These are phyloP conservation scores for Salix caprea DNA, from an alignment of 345 rosid genomes.

Conservation along the genomic window DNA sequence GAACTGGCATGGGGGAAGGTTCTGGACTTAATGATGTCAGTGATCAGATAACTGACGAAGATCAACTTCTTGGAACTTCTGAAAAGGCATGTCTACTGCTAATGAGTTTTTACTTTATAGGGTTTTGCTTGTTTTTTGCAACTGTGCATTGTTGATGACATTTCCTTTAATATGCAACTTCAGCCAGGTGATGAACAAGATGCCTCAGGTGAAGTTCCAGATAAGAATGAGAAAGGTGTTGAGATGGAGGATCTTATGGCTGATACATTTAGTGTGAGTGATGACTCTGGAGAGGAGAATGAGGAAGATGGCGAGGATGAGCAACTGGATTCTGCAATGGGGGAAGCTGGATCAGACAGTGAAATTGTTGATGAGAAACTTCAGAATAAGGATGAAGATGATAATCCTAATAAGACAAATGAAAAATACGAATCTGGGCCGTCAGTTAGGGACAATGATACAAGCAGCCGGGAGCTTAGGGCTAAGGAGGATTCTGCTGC, in stretches of 20 bases:
- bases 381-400: slow-evolving; percentile 62
- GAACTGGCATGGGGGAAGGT: slow-evolving; percentile 97
- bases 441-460: slow-evolving; percentile 52
- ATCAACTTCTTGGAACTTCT: slow-evolving; percentile 66
- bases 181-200: slow-evolving; percentile 71
- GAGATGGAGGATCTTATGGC: slow-evolving; percentile 88
- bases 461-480: slow-evolving; percentile 63
- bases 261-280: slow-evolving; percentile 65
- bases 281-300: slow-evolving; percentile 63
- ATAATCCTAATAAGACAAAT: slow-evolving; percentile 37
- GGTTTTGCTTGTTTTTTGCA: not conserved
- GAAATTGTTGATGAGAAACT: slow-evolving; percentile 75
- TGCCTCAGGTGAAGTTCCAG: slow-evolving; percentile 45
- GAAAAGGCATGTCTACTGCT: slow-evolving; percentile 44
- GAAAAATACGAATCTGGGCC: slow-evolving; percentile 84
- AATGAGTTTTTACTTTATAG: not conserved
- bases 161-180: slow-evolving; percentile 12
- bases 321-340: slow-evolving; percentile 68
- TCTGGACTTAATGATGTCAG: slow-evolving; percentile 78
- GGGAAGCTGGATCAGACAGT: slow-evolving; percentile 66
- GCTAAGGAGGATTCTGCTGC: slow-evolving; percentile 64
- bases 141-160: not conserved
- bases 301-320: slow-evolving; percentile 56
- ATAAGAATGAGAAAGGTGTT: slow-evolving; percentile 70
- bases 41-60: slow-evolving; percentile 84